phyloP scores from a whole-genome alignment of 2,329 filamentous ascomycete genomes.

The Fonsecaea nubica region DNA sequence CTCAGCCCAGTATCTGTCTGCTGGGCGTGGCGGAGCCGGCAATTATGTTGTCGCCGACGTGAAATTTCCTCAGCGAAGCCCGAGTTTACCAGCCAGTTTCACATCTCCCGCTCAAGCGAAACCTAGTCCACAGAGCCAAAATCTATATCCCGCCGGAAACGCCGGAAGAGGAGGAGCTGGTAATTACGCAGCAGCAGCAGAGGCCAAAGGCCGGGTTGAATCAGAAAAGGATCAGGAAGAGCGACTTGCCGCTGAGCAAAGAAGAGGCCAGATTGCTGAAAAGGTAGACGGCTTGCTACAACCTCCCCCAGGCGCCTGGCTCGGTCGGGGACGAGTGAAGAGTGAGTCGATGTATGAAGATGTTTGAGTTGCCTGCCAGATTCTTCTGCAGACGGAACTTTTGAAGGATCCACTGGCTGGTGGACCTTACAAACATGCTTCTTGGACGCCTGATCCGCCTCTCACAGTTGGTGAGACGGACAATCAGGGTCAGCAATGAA shows the following conservation, averaged over 20 bases:
- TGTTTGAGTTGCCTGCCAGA: constrained; percentile 19
- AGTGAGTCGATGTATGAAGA: constrained; percentile 26
- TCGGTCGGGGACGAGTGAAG: constrained; percentile 32
- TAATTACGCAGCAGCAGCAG: constrained; percentile 54
- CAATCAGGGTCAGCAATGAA: background rate
- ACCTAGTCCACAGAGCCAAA: constrained; percentile 15
- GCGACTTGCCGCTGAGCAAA: constrained; percentile 32
- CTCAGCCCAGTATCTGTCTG: constrained; percentile 31
- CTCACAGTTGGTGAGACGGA: constrained; percentile 7
- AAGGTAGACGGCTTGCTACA: constrained; percentile 36
- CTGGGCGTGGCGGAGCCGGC: constrained; percentile 37
- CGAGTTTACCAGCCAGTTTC: constrained; percentile 27
- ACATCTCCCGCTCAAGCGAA: constrained; percentile 1
- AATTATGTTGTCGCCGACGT: constrained; percentile 32
- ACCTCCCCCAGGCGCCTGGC: constrained; percentile 37
- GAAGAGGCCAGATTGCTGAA: constrained; percentile 34
- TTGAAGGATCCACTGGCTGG: background rate
- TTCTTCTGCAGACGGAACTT: background rate
- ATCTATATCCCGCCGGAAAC: constrained; percentile 32
- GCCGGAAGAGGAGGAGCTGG: constrained; percentile 67
- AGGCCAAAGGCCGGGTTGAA: constrained; percentile 25
- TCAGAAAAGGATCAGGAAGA: constrained; percentile 30
- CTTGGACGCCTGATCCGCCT: constrained; percentile 5
- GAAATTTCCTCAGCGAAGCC: constrained; percentile 24
- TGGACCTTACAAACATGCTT: background rate